Base-by-base conservation (phyloP, 2,329 filamentous ascomycete genomes). In the Ambrosiella cleistominuta region DNA sequence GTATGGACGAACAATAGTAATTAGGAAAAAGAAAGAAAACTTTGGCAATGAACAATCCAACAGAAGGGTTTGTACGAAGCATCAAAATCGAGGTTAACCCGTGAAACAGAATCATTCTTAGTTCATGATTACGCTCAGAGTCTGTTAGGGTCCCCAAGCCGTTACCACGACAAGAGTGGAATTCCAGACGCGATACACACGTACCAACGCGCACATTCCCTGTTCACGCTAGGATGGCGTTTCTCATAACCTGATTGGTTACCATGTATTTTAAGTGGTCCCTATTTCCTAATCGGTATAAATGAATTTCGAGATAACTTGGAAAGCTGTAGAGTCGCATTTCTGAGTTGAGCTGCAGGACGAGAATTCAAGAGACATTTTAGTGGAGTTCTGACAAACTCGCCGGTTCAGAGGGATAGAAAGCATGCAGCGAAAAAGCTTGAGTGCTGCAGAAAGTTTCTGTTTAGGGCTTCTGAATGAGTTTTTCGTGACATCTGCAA, bases 201-300 rank as follows among this genome's bases (percentile, higher is more conserved):
- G 53, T 40, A 40, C 12, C 4, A 44, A 42, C 53, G 39, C 38
- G 37, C 8, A 42, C 17, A n/a, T 42, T 42, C 53, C 53, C 35
- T 55, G 15, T 44, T 51, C 47, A 19, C 47, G 47, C 27, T 19
- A 35, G 47, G 47, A 36, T 35, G n/a, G 38, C 38, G 12, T 37
- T 27, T 42, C 11, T 8, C 17, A 27, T 12, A 39, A 12, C 6
- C 7, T 55, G 38, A 55, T 55, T 55, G 53, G 53, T 12, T 44
- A 40, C 12, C 27, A 37, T 44, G 12, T 19, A 11, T 40, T 55
- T 17, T 11, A 42, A n/a, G 17, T 55, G 38, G 53, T 8, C 8
- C 27, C 53, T n/a, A 40, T 27, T 55, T 55, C 53, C 53, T 55
- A 55, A 55, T 55, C 17, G 38, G 53, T 55, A 35, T 55, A 55